Percentiles rank a stretch among this genome's conserved stretches.
Evolutionary conservation across 768 basidiomycete species (phyloP).

Genomic region (Trametes maxima): DNA sequence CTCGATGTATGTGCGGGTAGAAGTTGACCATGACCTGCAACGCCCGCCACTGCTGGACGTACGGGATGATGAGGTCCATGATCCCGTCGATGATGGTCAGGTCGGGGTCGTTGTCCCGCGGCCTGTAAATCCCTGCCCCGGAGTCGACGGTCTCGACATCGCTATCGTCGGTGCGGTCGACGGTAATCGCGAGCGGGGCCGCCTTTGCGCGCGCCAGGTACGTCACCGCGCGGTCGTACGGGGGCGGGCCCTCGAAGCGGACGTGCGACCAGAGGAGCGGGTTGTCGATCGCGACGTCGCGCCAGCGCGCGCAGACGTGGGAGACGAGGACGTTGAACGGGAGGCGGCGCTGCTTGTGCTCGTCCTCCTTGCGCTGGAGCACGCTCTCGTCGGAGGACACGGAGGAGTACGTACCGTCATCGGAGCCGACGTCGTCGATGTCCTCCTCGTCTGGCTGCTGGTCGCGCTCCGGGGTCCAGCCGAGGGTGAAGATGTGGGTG

Average conservation of each 20-base stretch:
- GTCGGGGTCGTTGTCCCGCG: constrained; percentile 21
- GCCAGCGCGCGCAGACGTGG: constrained; percentile 66
- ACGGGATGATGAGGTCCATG: constrained; percentile 48
- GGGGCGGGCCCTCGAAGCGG: constrained; percentile 39
- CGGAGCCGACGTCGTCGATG: constrained; percentile 27
- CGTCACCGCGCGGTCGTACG: constrained; percentile 45
- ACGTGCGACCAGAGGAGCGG: constrained; percentile 61
- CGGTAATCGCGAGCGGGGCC: constrained; percentile 54
- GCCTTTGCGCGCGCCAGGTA: constrained; percentile 58
- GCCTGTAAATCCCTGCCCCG: constrained; percentile 17
- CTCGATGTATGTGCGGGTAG: constrained; percentile 47
- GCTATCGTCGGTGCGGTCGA: constrained; percentile 38
- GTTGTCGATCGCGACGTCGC: constrained; percentile 49
- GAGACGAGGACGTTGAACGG: constrained; percentile 47
- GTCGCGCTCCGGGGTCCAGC: constrained; percentile 8
- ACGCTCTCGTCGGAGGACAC: background rate
- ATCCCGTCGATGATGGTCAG: constrained; percentile 27
- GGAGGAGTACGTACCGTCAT: constrained; percentile 7
- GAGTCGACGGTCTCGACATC: constrained; percentile 23
- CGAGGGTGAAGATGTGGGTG: constrained; percentile 40
- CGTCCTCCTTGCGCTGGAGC: background rate
- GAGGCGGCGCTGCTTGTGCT: constrained; percentile 1
- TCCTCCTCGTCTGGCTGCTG: constrained; percentile 29
- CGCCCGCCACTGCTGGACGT: constrained; percentile 54
- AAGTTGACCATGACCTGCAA: constrained; percentile 49